phyloP scores from a whole-genome alignment of 176 grass and related monocot species.

The Zoysia japonica region DNA sequence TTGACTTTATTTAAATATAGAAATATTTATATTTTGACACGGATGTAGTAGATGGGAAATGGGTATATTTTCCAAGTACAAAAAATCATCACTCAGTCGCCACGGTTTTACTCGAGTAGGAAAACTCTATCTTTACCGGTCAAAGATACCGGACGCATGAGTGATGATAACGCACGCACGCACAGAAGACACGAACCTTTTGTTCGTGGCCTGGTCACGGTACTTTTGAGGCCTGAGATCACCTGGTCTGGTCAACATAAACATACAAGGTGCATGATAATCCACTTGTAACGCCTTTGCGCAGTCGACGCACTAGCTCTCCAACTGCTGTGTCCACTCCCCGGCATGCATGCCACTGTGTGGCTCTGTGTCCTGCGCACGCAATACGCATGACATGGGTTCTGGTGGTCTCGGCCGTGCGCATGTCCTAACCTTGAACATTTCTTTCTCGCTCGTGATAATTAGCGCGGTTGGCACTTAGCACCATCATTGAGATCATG shows the following conservation, averaged over 20 bases:
- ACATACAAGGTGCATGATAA: slow-evolving; percentile 24
- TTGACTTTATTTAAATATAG: no score
- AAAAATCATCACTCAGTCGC: neutral
- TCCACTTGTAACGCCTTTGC: slow-evolving; percentile 13
- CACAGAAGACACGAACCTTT: slow-evolving; percentile 16
- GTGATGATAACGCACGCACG: neutral
- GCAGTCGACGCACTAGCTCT: slow-evolving; percentile 16
- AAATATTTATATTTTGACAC: no score
- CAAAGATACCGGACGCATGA: slow-evolving; percentile 23
- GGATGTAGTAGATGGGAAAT: no score
- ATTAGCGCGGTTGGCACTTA: neutral
- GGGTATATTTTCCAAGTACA: neutral
- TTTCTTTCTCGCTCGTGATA: neutral
- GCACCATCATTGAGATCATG: slow-evolving; percentile 20
- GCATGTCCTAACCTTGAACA: slow-evolving; percentile 4
- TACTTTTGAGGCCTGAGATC: slow-evolving; percentile 33
- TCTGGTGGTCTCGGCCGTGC: slow-evolving; percentile 5
- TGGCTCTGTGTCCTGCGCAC: neutral
- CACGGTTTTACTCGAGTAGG: neutral
- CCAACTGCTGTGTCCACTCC: neutral
- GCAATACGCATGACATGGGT: slow-evolving; percentile 16
- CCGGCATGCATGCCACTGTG: slow-evolving; percentile 10
- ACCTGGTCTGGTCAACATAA: slow-evolving; percentile 41
- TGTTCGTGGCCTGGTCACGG: slow-evolving; percentile 31
- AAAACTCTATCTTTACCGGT: slow-evolving; percentile 11